Percentiles rank a stretch among this genome's conserved stretches.
Evolutionary conservation across 169 alveolate genomes (phyloP).

Genomic region (Babesia caballi): DNA sequence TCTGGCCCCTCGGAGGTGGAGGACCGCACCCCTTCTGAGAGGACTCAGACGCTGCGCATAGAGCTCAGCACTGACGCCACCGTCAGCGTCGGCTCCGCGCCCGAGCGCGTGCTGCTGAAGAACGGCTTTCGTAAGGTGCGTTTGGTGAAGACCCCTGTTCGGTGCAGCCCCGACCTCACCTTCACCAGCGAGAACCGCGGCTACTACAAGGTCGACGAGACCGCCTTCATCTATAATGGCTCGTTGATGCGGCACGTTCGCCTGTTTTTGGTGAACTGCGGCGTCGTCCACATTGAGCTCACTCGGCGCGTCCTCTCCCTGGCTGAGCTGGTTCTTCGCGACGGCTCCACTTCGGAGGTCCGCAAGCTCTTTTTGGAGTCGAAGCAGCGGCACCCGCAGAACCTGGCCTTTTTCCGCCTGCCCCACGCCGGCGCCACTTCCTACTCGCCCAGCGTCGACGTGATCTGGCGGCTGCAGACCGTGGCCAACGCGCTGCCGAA

Average conservation of each 20-base stretch:
- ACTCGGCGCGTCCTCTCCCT: conserved; percentile 12
- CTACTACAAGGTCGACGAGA: conserved; percentile 56
- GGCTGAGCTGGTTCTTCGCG: conserved; percentile 38
- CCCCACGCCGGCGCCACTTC: conserved; percentile 40
- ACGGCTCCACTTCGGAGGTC: conserved; percentile 37
- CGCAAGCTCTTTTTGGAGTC: conserved; percentile 34
- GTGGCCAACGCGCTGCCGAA: conserved; percentile 55
- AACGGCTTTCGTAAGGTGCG: conserved; percentile 35
- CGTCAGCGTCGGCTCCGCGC: conserved; percentile 3
- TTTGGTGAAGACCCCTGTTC: not conserved
- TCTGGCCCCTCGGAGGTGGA: not conserved
- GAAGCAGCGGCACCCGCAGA: conserved; percentile 7
- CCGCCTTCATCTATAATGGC: conserved; percentile 25
- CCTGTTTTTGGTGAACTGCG: conserved; percentile 54
- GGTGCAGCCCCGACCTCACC: conserved; percentile 18
- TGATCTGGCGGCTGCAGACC: conserved; percentile 49
- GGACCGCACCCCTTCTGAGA: not conserved
- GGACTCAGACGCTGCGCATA: conserved; percentile 19
- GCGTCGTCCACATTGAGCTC: conserved; percentile 12
- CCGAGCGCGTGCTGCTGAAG: conserved; percentile 30
- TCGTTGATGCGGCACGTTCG: conserved; percentile 46
- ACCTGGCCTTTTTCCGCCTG: conserved; percentile 42
- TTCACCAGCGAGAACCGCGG: conserved; percentile 22
- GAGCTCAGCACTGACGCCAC: conserved; percentile 23
- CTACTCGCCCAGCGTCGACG: conserved; percentile 47